These are phyloP conservation scores for Corylus avellana DNA, from an alignment of 306 rosid genomes.

Conservation along the genomic window DNA sequence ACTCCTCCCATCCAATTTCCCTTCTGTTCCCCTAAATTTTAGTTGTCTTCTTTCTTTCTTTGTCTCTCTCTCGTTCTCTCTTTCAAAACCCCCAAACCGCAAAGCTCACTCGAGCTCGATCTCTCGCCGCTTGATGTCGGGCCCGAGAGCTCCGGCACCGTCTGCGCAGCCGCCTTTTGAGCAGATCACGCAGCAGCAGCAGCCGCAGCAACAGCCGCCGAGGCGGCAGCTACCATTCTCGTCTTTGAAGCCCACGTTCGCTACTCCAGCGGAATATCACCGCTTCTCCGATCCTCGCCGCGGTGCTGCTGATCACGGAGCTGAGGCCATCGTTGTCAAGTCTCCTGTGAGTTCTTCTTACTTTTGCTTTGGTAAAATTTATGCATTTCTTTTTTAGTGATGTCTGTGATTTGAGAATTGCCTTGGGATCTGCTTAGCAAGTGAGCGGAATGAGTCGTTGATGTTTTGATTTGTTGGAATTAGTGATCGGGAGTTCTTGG, in stretches of 20 bases:
- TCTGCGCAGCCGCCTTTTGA: slow-evolving; percentile 39
- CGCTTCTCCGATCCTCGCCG: slow-evolving; percentile 65
- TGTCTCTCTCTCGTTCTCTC: slow-evolving; percentile 20
- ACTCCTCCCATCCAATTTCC: slow-evolving; percentile 18
- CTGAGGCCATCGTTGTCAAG: slow-evolving; percentile 64
- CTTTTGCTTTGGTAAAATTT: background rate
- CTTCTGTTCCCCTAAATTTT: slow-evolving; percentile 4
- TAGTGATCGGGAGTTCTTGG: slow-evolving; percentile 30
- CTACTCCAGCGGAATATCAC: slow-evolving; percentile 75
- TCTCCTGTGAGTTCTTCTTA: slow-evolving; percentile 51
- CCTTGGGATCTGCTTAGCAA: slow-evolving; percentile 41
- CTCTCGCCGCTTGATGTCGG: slow-evolving; percentile 56
- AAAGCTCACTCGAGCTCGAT: slow-evolving; percentile 35
- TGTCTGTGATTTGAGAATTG: slow-evolving; percentile 15
- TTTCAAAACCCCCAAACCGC: slow-evolving; percentile 17
- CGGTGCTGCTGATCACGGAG: slow-evolving; percentile 41
- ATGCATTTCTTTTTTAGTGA: slow-evolving; percentile 3
- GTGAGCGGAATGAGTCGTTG: slow-evolving; percentile 24
- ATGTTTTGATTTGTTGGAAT: slow-evolving; percentile 29
- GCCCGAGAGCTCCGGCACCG: slow-evolving; percentile 45
- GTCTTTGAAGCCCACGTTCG: slow-evolving; percentile 72
- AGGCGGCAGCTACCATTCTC: slow-evolving; percentile 77
- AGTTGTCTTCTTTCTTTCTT: background rate
- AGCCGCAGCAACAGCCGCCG: slow-evolving; percentile 52
- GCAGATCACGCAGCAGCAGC: slow-evolving; percentile 58